Base-by-base conservation (phyloP, 202 grass and related monocot species). In the Bolboschoenoplectus hybrid region DNA sequence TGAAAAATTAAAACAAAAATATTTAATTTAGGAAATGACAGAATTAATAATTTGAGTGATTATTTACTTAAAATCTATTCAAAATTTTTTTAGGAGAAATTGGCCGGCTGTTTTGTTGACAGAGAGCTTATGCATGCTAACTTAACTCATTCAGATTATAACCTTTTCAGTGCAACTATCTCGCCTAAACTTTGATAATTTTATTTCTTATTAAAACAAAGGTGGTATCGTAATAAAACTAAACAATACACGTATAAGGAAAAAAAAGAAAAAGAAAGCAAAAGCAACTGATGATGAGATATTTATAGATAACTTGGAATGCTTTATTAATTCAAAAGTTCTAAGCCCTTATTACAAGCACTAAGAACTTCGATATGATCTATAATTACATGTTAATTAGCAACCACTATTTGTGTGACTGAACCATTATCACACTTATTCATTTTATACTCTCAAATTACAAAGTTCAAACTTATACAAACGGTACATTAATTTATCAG, bases 351-450 rank as follows among this genome's bases (percentile, higher is more conserved):
- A 26, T 32, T 74, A 74, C 70, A 74, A 26, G 43, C n/a, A 50
- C 16, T 4, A 73, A 20, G 16, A 12, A 26, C 45, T 74, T 12
- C 9, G 17, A 17, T 3, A 49, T 26, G 41, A 51, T 74, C 3
- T 26, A 69, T 41, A 6, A 44, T 26, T 69, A 4, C 45, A 51
- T 74, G 13, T 13, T 75, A 13, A 35, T 26, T 26, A 26, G 26
- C 45, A 11, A 26, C 7, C 9, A 51, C n/a, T 4, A 14, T 0
- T 26, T 53, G 47, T 46, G 3, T 16, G 45, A 52, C 4, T 52
- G 53, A 20, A 34, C 52, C 19, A 75, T 74, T 49, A 74, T 74
- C 45, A 74, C 71, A 74, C 71, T 74, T 74, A 74, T 51, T 74
- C n/a, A 7, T 51, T 32, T 49, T 26, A 51, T 51, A 49, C 17